phyloP scores from a whole-genome alignment of 1,284 basidiomycete species.

The Apiotrichum domesticum region DNA sequence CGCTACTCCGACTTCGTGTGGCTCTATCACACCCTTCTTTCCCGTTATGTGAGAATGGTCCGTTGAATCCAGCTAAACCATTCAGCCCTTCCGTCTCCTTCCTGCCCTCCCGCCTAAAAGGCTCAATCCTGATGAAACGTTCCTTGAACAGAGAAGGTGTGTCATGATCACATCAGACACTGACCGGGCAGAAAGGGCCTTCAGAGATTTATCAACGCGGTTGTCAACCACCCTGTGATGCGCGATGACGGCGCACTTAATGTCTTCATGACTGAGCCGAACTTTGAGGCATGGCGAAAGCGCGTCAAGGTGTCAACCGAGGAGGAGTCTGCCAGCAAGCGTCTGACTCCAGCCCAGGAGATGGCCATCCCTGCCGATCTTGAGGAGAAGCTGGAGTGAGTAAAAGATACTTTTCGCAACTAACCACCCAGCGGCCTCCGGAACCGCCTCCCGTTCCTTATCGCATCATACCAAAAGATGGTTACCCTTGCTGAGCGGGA shows the following conservation, averaged over 20 bases:
- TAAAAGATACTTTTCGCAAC: conserved; percentile 6
- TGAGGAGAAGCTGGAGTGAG: conserved; percentile 76
- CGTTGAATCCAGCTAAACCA: conserved; percentile 14
- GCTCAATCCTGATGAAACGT: conserved; percentile 76
- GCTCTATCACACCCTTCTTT: conserved; percentile 71
- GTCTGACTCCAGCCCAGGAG: conserved; percentile 74
- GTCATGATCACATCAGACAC: conserved; percentile 3
- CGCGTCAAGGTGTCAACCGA: conserved; percentile 58
- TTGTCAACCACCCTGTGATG: conserved; percentile 82
- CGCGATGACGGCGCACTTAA: conserved; percentile 75
- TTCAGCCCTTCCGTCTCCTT: conserved; percentile 86
- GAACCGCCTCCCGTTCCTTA: conserved; percentile 62
- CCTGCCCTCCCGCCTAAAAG: conserved; percentile 84
- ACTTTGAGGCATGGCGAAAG: conserved; percentile 81
- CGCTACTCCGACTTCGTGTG: conserved; percentile 84
- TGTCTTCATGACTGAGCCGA: conserved; percentile 71
- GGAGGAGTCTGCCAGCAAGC: conserved; percentile 76
- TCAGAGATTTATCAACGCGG: conserved; percentile 69
- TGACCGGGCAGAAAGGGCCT: conserved; percentile 61
- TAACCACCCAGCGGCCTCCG: conserved; percentile 57
- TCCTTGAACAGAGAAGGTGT: conserved; percentile 78
- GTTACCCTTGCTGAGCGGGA: conserved; percentile 77
- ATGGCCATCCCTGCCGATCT: conserved; percentile 87
- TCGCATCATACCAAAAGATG: conserved; percentile 79
- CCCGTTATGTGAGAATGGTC: conserved; percentile 42